These are phyloP conservation scores for Coniochaeta sp. DNA, from an alignment of 2,329 filamentous ascomycete genomes.

Conservation along the genomic window DNA sequence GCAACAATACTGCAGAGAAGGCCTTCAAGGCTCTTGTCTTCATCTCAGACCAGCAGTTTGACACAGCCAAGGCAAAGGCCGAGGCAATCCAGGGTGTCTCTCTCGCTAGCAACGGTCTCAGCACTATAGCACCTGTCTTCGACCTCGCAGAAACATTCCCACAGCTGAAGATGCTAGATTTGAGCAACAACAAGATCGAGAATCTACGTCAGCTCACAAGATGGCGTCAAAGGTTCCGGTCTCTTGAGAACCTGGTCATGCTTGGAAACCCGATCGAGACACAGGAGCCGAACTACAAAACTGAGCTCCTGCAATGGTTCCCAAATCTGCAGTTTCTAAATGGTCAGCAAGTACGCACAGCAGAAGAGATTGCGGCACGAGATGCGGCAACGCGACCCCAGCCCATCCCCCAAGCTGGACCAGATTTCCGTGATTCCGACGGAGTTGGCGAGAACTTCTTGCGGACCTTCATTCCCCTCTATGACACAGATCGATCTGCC, in stretches of 20 bases:
- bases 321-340: slow-evolving; percentile 75
- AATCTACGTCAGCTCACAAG: slow-evolving; percentile 58
- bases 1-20: slow-evolving; percentile 65
- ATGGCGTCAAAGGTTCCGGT: slow-evolving; percentile 74
- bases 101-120: slow-evolving; percentile 71
- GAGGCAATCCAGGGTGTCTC: slow-evolving; percentile 77
- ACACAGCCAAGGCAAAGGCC: slow-evolving; percentile 61
- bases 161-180: slow-evolving; percentile 78
- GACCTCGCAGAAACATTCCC: slow-evolving; percentile 73
- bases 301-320: slow-evolving; percentile 73
- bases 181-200: slow-evolving; percentile 75
- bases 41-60: slow-evolving; percentile 73
- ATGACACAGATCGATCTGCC: slow-evolving; percentile 61
- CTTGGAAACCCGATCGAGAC: slow-evolving; percentile 66
- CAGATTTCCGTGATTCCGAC: slow-evolving; percentile 67
- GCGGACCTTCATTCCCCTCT: slow-evolving; percentile 63
- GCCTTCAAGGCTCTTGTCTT: slow-evolving; percentile 90
- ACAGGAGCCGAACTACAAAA: slow-evolving; percentile 50
- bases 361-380: slow-evolving; percentile 57
- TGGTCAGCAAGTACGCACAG: slow-evolving; percentile 62
- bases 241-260: slow-evolving; percentile 74
- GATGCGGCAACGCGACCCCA: slow-evolving; percentile 41
- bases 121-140: slow-evolving; percentile 64
- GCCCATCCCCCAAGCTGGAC: slow-evolving; percentile 53
- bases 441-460: slow-evolving; percentile 71